Evolutionary conservation across 805 yeast genomes (phyloP).

Genomic region (Tetrapisispora nanseiensis): DNA sequence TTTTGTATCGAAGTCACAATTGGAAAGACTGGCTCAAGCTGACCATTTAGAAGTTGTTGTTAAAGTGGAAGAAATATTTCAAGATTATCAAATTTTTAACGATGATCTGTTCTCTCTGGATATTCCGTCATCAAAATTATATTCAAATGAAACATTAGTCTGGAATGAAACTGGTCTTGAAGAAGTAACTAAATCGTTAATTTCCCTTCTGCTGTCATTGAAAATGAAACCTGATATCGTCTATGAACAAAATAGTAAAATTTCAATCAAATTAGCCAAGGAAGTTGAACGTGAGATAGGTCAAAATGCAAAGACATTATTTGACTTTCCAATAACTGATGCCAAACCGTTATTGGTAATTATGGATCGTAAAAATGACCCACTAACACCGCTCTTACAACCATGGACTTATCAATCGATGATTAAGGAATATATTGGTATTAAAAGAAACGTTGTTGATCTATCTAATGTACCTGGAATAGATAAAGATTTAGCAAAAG

Average conservation of each 20-base stretch:
- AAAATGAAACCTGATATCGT: conserved; percentile 72
- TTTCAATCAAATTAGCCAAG: conserved; percentile 59
- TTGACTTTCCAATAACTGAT: conserved; percentile 57
- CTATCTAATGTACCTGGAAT: conserved; percentile 46
- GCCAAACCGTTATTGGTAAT: conserved; percentile 65
- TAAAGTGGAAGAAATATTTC: conserved; percentile 73
- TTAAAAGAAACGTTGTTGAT: conserved; percentile 70
- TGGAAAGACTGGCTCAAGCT: conserved; percentile 82
- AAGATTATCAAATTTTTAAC: conserved; percentile 71
- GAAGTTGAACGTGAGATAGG: conserved; percentile 51
- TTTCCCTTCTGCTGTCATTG: conserved; percentile 43
- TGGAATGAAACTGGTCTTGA: conserved; percentile 23
- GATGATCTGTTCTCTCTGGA: conserved; percentile 51
- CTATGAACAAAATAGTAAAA: conserved; percentile 58
- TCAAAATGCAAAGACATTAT: conserved; percentile 46
- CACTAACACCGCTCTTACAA: conserved; percentile 79
- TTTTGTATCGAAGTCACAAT: conserved; percentile 58
- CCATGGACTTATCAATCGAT: conserved; percentile 99
- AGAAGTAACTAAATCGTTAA: conserved; percentile 17
- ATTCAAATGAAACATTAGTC: conserved; percentile 18
- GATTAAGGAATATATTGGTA: conserved; percentile 88
- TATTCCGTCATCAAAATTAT: conserved; percentile 14
- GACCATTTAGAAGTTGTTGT: conserved; percentile 78
- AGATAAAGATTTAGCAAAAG: conserved; percentile 48
- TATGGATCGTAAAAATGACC: conserved; percentile 80